phyloP scores from a whole-genome alignment of 2,329 filamentous ascomycete genomes.

The Elsinoe fawcettii region DNA sequence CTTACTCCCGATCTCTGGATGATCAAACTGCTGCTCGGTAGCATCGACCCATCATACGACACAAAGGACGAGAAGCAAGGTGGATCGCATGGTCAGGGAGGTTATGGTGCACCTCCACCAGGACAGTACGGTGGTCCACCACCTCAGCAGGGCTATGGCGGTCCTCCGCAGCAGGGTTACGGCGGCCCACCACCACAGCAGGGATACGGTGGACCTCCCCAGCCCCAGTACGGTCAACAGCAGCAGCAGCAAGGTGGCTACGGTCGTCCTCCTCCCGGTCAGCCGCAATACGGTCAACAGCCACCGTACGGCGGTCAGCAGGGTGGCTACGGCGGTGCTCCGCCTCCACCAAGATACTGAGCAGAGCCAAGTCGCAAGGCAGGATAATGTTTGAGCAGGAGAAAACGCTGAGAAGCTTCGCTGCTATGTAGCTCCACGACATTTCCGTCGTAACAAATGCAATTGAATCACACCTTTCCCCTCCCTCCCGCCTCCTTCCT shows the following conservation, averaged over 20 bases:
- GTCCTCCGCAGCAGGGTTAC: conserved; percentile 23
- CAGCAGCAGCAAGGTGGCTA: conserved; percentile 18
- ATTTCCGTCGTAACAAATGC: neutral
- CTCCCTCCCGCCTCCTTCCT: neutral
- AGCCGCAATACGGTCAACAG: neutral
- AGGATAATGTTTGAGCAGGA: neutral
- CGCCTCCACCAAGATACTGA: conserved; percentile 14
- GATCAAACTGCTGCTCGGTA: conserved; percentile 59
- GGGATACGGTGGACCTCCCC: conserved; percentile 23
- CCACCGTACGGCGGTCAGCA: neutral
- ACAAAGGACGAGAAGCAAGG: conserved; percentile 53
- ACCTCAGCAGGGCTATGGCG: conserved; percentile 23
- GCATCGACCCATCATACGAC: conserved; percentile 59
- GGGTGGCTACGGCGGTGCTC: conserved; percentile 18
- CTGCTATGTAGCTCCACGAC: neutral
- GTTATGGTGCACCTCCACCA: conserved; percentile 30
- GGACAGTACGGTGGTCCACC: conserved; percentile 23
- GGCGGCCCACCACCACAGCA: conserved; percentile 19
- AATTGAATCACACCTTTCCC: neutral
- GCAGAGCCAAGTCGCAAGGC: neutral
- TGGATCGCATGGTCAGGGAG: conserved; percentile 27
- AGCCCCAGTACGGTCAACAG: conserved; percentile 21
- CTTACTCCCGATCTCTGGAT: conserved; percentile 60
- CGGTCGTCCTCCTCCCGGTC: conserved; percentile 10
- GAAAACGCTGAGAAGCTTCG: neutral